These are phyloP conservation scores for Phytophthora meadii DNA, from an alignment of 352 stramenopile species.

Conservation along the genomic window DNA sequence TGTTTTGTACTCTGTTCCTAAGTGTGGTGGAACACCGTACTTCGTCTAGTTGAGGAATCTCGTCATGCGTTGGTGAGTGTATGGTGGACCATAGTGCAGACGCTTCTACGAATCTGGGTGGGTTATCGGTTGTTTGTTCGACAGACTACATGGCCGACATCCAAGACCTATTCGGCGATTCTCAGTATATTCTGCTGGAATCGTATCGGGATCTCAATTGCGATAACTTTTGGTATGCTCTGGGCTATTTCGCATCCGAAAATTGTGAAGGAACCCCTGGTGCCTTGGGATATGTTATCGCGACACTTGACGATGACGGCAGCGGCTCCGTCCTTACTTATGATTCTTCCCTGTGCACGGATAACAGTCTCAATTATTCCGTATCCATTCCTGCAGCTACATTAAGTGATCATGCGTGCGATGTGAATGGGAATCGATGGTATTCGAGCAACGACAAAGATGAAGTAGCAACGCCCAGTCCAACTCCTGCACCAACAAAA, in stretches of 20 bases:
- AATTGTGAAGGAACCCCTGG: conserved; percentile 16
- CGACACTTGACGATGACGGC: conserved; percentile 3
- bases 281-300: background rate
- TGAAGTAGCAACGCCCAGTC: background rate
- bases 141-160: conserved; percentile 5
- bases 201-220: conserved; percentile 5
- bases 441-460: conserved; percentile 13
- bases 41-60: no score
- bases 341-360: no score
- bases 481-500: no score
- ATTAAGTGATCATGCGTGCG: no score
- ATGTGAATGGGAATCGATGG: conserved; percentile 3
- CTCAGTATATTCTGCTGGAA: conserved; percentile 3
- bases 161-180: conserved; percentile 10
- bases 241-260: conserved; percentile 2
- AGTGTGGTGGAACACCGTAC: no score
- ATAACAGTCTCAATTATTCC: no score
- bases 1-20: no score
- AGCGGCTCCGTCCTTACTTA: background rate
- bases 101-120: background rate
- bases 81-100: no score
- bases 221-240: background rate
- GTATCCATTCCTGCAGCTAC: no score
- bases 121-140: conserved; percentile 5
- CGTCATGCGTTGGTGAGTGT: no score